Evolutionary conservation across 202 grass and related monocot genomes (phyloP), one percentile per base, ranked within the genome.

Genomic region (Carex arenaria): DNA sequence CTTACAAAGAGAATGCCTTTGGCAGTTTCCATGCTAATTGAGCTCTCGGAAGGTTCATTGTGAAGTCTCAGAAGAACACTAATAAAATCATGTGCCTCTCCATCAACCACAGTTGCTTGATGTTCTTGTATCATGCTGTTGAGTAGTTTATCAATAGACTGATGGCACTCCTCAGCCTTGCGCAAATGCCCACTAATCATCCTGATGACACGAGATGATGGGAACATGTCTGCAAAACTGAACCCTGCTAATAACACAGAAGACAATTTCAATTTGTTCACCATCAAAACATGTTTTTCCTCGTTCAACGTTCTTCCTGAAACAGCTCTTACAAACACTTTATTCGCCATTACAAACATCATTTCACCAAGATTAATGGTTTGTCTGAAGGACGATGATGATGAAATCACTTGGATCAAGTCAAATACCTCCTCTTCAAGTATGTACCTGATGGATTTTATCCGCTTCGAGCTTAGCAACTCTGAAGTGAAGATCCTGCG

Each of bases 401-500:
- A 47, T 19, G 55, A 65, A 56, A 89, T 86, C 3, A 67, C 65
- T 4, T 84, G 85, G 10, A 93, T 88, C 82, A 87, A 66, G 45
- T 77, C 18, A 19, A 22, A 12, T 12, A 91, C 87, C 84, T 93
- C 90, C 40, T 93, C 85, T 80, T 90, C 91, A 51, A 89, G 83
- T 79, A 97, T 78, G 49, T 84, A 74, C 9, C 80, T 87, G 87
- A 91, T 87, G 0, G 89, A 90, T 0, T 88, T 70, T 0, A 97
- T 83, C 1, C 91, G 87, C 0, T 76, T 84, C 15, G 72, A 52
- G 52, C 67, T 75, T 69, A 93, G 88, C 18, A 97, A 91, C 85
- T 93, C 91, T 0, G 72, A 84, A 65, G 85, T 85, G 70, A 88
- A 82, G 72, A 97, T 59, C 84, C 85, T 91, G 12, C 89, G 83